Evolutionary conservation across 495 filamentous ascomycete genomes (phyloP).

Genomic region (Aspergillus homomorphus): DNA sequence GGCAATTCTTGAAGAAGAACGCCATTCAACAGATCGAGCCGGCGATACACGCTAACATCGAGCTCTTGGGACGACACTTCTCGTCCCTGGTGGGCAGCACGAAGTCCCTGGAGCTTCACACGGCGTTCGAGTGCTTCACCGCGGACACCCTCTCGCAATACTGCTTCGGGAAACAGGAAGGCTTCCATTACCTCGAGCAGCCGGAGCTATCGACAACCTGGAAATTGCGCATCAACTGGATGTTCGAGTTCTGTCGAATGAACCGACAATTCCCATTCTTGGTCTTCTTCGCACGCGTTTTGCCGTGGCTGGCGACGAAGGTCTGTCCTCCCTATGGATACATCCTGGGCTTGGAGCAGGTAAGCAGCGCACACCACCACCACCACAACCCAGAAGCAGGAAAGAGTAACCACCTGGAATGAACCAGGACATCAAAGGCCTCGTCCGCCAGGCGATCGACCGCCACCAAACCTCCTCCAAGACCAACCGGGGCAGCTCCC

Average conservation of each 20-base stretch:
- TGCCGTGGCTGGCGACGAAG: neutral
- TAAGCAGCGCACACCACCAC: no score
- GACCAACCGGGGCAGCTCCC: neutral
- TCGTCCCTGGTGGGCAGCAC: neutral
- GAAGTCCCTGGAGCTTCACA: slow-evolving; percentile 33
- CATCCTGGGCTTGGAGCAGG: slow-evolving; percentile 14
- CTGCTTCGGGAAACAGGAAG: slow-evolving; percentile 24
- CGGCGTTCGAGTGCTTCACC: slow-evolving; percentile 40
- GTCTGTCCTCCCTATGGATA: slow-evolving; percentile 2
- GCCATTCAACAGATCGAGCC: slow-evolving; percentile 29
- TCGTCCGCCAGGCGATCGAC: neutral
- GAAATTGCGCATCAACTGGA: slow-evolving; percentile 13
- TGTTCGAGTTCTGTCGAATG: slow-evolving; percentile 10
- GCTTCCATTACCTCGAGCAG: slow-evolving; percentile 16
- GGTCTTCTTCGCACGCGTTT: neutral
- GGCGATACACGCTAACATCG: slow-evolving; percentile 23
- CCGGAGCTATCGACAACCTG: slow-evolving; percentile 6
- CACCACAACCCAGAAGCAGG: no score
- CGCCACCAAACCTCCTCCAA: neutral
- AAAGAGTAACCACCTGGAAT: no score
- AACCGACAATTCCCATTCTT: slow-evolving; percentile 12
- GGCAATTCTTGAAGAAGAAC: slow-evolving; percentile 41
- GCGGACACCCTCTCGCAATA: slow-evolving; percentile 43
- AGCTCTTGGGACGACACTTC: neutral
- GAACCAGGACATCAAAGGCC: neutral